These are phyloP conservation scores for Podila epicladia DNA, from an alignment of 192 early-diverging fungal genomes.

Conservation along the genomic window DNA sequence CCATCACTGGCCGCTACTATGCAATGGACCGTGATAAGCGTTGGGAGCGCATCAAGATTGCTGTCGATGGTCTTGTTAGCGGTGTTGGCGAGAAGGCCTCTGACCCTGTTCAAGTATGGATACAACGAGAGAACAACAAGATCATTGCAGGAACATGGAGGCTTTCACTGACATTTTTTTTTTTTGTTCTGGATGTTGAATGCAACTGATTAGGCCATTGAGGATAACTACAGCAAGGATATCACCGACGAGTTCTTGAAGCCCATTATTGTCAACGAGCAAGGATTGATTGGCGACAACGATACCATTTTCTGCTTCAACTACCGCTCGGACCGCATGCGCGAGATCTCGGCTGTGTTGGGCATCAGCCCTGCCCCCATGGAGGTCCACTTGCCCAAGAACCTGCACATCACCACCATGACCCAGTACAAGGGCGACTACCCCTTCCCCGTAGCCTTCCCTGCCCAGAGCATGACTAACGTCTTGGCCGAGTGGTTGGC, in stretches of 20 bases:
- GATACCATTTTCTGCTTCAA: slow-evolving; percentile 99
- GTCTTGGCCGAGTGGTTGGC: slow-evolving; percentile 97
- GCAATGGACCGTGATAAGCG: slow-evolving; percentile 99
- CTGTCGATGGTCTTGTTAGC: slow-evolving; percentile 89
- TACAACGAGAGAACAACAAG: neutral
- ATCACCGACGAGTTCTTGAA: slow-evolving; percentile 99
- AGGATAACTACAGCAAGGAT: slow-evolving; percentile 86
- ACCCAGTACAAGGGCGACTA: slow-evolving; percentile 98
- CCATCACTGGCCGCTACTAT: slow-evolving; percentile 97
- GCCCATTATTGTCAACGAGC: slow-evolving; percentile 89
- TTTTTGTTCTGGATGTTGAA: neutral
- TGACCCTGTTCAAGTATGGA: slow-evolving; percentile 65
- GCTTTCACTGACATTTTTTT: too few species aligned
- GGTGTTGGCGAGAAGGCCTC: slow-evolving; percentile 77
- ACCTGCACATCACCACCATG: slow-evolving; percentile 91
- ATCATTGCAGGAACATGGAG: too few species aligned
- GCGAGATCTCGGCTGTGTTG: slow-evolving; percentile 87
- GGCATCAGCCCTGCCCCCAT: slow-evolving; percentile 90
- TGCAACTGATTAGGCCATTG: slow-evolving; percentile 64
- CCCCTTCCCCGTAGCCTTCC: slow-evolving; percentile 96
- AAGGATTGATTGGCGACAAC: slow-evolving; percentile 84
- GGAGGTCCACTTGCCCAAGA: slow-evolving; percentile 79
- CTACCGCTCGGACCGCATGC: slow-evolving; percentile 98
- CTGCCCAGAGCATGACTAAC: slow-evolving; percentile 97
- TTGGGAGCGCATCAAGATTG: slow-evolving; percentile 97